A percentile compares a stretch with the other conserved stretches of the same genome.
These are phyloP conservation scores for Proliferodiscus dingleyae DNA, from an alignment of 2,329 filamentous ascomycete genomes.

Conservation along the genomic window DNA sequence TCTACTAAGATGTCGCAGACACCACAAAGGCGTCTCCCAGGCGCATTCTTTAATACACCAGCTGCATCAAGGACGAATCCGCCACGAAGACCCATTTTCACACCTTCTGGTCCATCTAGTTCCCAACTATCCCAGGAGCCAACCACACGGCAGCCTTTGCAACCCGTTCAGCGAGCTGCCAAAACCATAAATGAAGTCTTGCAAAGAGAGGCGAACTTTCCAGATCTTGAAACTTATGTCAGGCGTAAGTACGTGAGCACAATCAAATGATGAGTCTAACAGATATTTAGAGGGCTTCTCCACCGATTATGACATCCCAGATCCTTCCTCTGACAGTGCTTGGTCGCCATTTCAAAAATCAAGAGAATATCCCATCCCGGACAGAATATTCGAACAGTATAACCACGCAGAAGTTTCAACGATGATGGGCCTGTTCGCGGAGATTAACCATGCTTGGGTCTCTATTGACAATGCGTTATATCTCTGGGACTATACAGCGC, in stretches of 20 bases:
- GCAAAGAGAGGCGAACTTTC: slow-evolving; percentile 71
- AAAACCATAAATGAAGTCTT: slow-evolving; percentile 78
- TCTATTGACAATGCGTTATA: slow-evolving; percentile 94
- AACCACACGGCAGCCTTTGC: slow-evolving; percentile 42
- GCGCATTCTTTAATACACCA: slow-evolving; percentile 72
- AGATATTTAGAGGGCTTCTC: slow-evolving; percentile 69
- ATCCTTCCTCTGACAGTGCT: slow-evolving; percentile 50
- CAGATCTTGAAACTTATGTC: slow-evolving; percentile 84
- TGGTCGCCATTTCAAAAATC: slow-evolving; percentile 89
- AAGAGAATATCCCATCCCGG: slow-evolving; percentile 83
- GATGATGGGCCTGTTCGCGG: slow-evolving; percentile 92
- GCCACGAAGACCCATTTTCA: slow-evolving; percentile 52
- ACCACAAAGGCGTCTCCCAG: slow-evolving; percentile 68
- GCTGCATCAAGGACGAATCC: slow-evolving; percentile 54
- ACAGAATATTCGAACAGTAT: slow-evolving; percentile 87
- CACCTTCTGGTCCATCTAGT: slow-evolving; percentile 17
- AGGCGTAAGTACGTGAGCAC: slow-evolving; percentile 58
- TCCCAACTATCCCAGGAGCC: slow-evolving; percentile 7
- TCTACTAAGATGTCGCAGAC: slow-evolving; percentile 39
- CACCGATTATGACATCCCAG: slow-evolving; percentile 81
- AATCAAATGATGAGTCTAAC: slow-evolving; percentile 23
- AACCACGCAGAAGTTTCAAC: slow-evolving; percentile 82
- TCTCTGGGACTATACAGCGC: slow-evolving; percentile 93
- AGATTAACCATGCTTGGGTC: slow-evolving; percentile 93
- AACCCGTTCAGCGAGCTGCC: slow-evolving; percentile 74